A percentile compares a stretch with the other conserved stretches of the same genome.
phyloP scores from a whole-genome alignment of 495 filamentous ascomycete species.

The Ramalina intermedia region DNA sequence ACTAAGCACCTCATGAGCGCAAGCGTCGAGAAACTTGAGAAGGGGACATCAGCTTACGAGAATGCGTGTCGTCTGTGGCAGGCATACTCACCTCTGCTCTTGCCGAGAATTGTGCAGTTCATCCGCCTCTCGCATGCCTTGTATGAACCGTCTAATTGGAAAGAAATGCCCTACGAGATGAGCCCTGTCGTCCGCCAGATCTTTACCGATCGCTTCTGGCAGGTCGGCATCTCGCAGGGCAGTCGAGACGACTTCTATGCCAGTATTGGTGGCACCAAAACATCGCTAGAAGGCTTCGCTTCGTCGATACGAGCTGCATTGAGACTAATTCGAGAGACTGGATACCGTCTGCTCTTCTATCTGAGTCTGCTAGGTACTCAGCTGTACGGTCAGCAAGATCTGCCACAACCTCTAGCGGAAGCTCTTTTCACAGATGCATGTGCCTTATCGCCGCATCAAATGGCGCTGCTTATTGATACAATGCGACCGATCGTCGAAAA shows the following conservation, averaged over 20 bases:
- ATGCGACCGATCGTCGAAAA: conserved; percentile 78
- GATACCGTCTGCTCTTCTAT: conserved; percentile 84
- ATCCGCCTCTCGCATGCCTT: conserved; percentile 86
- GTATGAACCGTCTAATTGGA: conserved; percentile 77
- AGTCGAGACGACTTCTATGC: conserved; percentile 95
- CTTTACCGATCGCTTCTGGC: conserved; percentile 94
- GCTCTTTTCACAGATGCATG: conserved; percentile 74
- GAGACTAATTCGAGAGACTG: conserved; percentile 76
- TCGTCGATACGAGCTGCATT: conserved; percentile 83
- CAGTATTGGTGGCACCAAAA: conserved; percentile 71
- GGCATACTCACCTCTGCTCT: conserved; percentile 62
- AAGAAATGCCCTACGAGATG: conserved; percentile 61
- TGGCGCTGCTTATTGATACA: conserved; percentile 77
- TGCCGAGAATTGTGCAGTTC: conserved; percentile 77
- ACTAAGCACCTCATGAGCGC: conserved; percentile 84
- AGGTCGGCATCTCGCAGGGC: conserved; percentile 89
- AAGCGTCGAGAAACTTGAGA: conserved; percentile 76
- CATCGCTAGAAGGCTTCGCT: conserved; percentile 82
- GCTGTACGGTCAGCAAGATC: conserved; percentile 77
- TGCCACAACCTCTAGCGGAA: conserved; percentile 70
- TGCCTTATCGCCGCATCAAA: conserved; percentile 79
- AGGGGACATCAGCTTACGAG: conserved; percentile 47
- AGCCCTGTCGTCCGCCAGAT: conserved; percentile 63
- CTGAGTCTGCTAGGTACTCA: conserved; percentile 76
- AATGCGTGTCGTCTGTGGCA: conserved; percentile 69